Evolutionary conservation across 1,284 basidiomycete species (phyloP).

Genomic region (Pulveroboletus sp.): DNA sequence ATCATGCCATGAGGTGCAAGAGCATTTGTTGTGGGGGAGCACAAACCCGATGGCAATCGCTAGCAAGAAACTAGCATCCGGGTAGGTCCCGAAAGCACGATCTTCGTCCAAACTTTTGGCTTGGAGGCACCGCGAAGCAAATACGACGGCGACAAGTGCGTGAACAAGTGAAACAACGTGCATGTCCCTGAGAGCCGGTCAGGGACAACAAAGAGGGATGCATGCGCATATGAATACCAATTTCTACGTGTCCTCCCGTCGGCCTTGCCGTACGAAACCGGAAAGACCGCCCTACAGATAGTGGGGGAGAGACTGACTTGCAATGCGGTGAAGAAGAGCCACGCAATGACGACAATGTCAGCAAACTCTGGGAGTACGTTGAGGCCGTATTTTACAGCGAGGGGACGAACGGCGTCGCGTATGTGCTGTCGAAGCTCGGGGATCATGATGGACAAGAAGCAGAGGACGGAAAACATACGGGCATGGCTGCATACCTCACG

Average conservation of each 20-base stretch:
- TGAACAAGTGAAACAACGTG: slow-evolving; percentile 52
- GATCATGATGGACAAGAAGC: slow-evolving; percentile 20
- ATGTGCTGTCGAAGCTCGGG: slow-evolving; percentile 28
- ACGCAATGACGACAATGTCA: slow-evolving; percentile 63
- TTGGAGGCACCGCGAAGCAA: slow-evolving; percentile 40
- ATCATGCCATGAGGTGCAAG: not conserved
- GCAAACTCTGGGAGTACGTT: slow-evolving; percentile 53
- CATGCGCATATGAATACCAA: slow-evolving; percentile 40
- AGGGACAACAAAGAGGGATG: not conserved
- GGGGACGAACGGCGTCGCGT: slow-evolving; percentile 25
- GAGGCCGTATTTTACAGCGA: slow-evolving; percentile 26
- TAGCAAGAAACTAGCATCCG: slow-evolving; percentile 34
- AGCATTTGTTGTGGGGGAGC: not conserved
- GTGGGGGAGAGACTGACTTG: slow-evolving; percentile 51
- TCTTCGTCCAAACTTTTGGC: slow-evolving; percentile 39
- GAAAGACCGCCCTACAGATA: slow-evolving; percentile 41
- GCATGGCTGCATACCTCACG: slow-evolving; percentile 10
- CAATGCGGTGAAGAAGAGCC: slow-evolving; percentile 44
- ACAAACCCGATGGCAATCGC: slow-evolving; percentile 48
- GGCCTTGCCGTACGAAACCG: slow-evolving; percentile 41
- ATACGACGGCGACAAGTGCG: slow-evolving; percentile 41
- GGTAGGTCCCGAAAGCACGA: slow-evolving; percentile 47
- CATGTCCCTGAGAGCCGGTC: slow-evolving; percentile 39
- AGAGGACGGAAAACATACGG: not conserved
- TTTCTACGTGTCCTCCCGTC: slow-evolving; percentile 44